These are phyloP conservation scores for Quercus gilva DNA, from an alignment of 306 rosid genomes.

Conservation along the genomic window DNA sequence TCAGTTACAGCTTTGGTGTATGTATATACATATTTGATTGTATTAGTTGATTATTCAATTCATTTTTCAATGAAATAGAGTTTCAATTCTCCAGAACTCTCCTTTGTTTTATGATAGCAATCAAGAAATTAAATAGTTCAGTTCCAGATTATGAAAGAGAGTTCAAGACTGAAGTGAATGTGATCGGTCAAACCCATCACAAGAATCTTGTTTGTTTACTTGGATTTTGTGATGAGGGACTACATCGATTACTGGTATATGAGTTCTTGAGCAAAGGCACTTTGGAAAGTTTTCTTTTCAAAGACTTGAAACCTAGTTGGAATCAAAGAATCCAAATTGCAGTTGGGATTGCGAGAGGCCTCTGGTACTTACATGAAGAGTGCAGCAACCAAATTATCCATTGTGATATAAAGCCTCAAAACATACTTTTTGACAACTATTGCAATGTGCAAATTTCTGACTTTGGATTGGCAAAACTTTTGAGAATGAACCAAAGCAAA, in stretches of 20 bases:
- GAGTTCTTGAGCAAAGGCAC: constrained; percentile 24
- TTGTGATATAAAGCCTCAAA: constrained; percentile 38
- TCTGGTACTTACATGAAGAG: constrained; percentile 28
- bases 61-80: too few species aligned
- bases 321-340: constrained; percentile 18
- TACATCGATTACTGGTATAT: constrained; percentile 15
- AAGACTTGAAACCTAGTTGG: constrained; percentile 7
- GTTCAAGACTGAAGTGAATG: too few species aligned
- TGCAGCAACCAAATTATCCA: constrained; percentile 23
- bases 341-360: constrained; percentile 24
- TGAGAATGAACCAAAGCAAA: constrained; percentile 3
- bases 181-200: too few species aligned
- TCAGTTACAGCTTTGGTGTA: too few species aligned
- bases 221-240: neutral
- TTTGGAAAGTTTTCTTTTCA: constrained; percentile 28
- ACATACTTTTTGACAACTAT: constrained; percentile 25
- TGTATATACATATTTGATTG: too few species aligned
- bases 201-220: too few species aligned
- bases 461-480: constrained; percentile 31
- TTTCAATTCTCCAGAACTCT: too few species aligned
- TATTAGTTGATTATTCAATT: too few species aligned
- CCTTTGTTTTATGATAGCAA: too few species aligned
- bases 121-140: too few species aligned
- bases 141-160: too few species aligned
- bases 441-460: constrained; percentile 15